Percentiles rank a stretch among this genome's conserved stretches.
Evolutionary conservation across 257 asterid species (phyloP).

Genomic region (Plantago major): DNA sequence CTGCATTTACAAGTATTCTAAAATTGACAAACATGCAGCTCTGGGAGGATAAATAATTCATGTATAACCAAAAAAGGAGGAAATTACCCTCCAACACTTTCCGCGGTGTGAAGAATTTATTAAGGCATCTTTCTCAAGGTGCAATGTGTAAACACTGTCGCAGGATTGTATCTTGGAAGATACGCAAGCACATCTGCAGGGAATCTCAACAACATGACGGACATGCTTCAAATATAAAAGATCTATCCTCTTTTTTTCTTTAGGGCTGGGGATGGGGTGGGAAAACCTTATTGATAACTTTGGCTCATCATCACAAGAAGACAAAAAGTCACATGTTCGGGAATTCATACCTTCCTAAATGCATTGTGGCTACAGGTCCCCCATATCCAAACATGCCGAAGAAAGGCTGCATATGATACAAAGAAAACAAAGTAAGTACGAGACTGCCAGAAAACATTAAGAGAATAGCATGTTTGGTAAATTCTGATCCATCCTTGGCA

Average conservation of each 20-base stretch:
- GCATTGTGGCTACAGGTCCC: conserved; percentile 74
- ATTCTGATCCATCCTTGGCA: no score
- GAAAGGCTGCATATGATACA: conserved; percentile 53
- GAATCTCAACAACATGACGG: conserved; percentile 12
- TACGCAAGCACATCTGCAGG: conserved; percentile 44
- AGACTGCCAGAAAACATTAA: neutral
- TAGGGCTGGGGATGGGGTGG: neutral
- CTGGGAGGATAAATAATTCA: conserved; percentile 4
- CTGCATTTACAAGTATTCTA: conserved; percentile 10
- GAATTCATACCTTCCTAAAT: conserved; percentile 61
- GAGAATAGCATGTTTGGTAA: no score
- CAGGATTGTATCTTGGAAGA: conserved; percentile 60
- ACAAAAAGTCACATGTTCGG: conserved; percentile 12
- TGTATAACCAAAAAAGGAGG: neutral
- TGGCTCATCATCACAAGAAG: neutral
- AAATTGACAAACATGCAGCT: neutral
- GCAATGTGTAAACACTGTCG: conserved; percentile 45
- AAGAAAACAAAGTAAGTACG: conserved; percentile 13
- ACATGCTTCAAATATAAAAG: neutral
- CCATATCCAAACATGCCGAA: conserved; percentile 89
- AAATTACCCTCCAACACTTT: conserved; percentile 61
- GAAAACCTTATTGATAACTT: neutral
- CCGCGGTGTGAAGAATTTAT: conserved; percentile 38
- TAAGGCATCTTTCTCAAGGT: conserved; percentile 63
- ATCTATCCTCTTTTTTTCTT: neutral